Conservation (phyloP, 2,329 filamentous ascomycete species). For the Podosphaera aphanis region DNA sequence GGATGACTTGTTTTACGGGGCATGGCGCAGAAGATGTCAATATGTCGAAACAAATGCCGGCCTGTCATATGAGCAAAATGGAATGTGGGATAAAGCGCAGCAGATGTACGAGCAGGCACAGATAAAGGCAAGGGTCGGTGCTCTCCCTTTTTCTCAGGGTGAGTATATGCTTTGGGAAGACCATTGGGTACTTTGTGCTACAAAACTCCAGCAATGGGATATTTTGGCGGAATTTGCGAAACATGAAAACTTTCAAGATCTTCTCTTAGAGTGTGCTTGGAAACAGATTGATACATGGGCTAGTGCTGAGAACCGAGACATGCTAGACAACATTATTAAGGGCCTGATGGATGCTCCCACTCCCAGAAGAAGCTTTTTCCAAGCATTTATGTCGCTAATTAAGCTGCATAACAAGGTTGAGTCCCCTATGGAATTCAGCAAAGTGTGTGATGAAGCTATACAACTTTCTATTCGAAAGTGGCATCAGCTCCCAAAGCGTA, state of each 20-base stretch:
- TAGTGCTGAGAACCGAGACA: constrained; percentile 62
- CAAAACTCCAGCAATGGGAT: constrained; percentile 98
- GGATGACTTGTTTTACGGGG: constrained; percentile 92
- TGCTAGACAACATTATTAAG: constrained; percentile 82
- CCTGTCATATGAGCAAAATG: constrained; percentile 92
- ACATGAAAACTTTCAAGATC: constrained; percentile 93
- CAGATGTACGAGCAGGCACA: constrained; percentile 91
- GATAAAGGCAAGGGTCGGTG: constrained; percentile 85
- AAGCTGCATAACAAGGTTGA: constrained; percentile 86
- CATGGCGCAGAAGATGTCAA: constrained; percentile 82
- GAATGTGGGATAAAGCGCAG: constrained; percentile 98
- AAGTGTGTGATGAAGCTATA: constrained; percentile 87
- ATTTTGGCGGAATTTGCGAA: constrained; percentile 94
- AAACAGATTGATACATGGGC: constrained; percentile 90
- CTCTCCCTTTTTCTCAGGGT: constrained; percentile 84
- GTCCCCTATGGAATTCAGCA: constrained; percentile 54
- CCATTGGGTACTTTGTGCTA: constrained; percentile 91
- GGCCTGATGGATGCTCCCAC: constrained; percentile 95
- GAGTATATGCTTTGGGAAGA: constrained; percentile 99
- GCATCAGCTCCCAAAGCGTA: constrained; percentile 85
- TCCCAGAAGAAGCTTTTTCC: constrained; percentile 83
- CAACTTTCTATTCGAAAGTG: constrained; percentile 94
- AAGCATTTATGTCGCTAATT: constrained; percentile 89
- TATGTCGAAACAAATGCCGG: constrained; percentile 96
- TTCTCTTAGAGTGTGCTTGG: constrained; percentile 89